Percentiles rank a stretch among this genome's conserved stretches.
Conservation (phyloP, 495 filamentous ascomycete genomes). For the Penicillium verhagenii region DNA sequence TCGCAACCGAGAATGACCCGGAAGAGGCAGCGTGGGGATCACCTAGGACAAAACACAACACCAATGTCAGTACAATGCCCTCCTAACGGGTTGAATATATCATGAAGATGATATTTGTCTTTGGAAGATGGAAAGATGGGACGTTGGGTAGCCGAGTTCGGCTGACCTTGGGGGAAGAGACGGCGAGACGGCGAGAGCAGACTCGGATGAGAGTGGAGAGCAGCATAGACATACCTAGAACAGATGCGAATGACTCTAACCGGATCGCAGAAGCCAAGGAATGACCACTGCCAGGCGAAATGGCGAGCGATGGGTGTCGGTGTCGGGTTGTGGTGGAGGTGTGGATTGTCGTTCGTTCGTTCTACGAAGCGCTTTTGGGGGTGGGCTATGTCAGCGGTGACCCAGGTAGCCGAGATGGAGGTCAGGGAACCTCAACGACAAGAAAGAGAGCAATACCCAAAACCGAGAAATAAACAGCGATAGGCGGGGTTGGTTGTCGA, state of each 20-base stretch:
- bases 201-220: constrained; percentile 44
- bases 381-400: constrained; percentile 43
- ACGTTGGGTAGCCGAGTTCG: constrained; percentile 32
- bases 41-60: constrained; percentile 21
- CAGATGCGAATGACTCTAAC: constrained; percentile 22
- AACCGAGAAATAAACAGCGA: constrained; percentile 12
- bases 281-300: constrained; percentile 17
- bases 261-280: constrained; percentile 31
- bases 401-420: constrained; percentile 26
- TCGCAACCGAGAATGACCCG: constrained; percentile 44
- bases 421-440: constrained; percentile 5
- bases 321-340: constrained; percentile 24
- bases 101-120: constrained; percentile 16
- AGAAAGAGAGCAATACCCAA: constrained; percentile 20
- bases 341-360: constrained; percentile 31
- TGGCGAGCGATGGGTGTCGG: constrained; percentile 28
- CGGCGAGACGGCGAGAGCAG: constrained; percentile 33
- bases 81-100: constrained; percentile 13
- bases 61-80: constrained; percentile 31
- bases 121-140: constrained; percentile 26
- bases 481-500: constrained; percentile 12
- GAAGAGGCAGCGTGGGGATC: constrained; percentile 31
- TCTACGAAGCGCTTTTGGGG: constrained; percentile 40
- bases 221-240: constrained; percentile 37
- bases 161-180: constrained; percentile 31